Evolutionary conservation across 1,139 yeast species (phyloP).

Genomic region (Dujonia santamariae): DNA sequence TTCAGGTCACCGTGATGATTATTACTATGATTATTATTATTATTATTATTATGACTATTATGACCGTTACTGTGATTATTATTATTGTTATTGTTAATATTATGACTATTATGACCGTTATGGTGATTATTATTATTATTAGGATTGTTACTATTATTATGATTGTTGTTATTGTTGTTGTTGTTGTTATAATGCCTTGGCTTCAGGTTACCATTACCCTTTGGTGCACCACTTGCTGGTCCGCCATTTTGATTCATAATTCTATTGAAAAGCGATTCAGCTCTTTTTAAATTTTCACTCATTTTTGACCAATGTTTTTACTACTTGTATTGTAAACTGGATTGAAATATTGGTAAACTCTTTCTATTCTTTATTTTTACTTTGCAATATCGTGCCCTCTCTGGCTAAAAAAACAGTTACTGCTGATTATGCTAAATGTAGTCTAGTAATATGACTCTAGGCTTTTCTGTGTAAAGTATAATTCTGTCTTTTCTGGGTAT

Average conservation of each 20-base stretch:
- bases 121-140: slow-evolving; percentile 1
- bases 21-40: slow-evolving; percentile 7
- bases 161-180: slow-evolving; percentile 6
- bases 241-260: slow-evolving; percentile 41
- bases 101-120: slow-evolving; percentile 1
- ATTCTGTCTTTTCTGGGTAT: no score
- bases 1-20: slow-evolving; percentile 7
- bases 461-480: no score
- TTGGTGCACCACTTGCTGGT: slow-evolving; percentile 1
- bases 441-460: no score
- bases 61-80: slow-evolving; percentile 3
- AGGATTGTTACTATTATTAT: slow-evolving; percentile 6
- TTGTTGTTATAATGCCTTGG: slow-evolving; percentile 3
- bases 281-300: slow-evolving; percentile 50
- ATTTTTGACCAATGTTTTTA: no score
- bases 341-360: no score
- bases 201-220: slow-evolving; percentile 6
- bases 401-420: no score
- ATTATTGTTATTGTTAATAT: slow-evolving; percentile 1
- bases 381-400: no score
- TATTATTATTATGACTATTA: slow-evolving; percentile 5
- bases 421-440: no score
- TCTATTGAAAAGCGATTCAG: slow-evolving; percentile 47
- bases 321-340: no score
- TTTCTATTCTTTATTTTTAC: no score